Conservation (phyloP, 768 basidiomycete species). For the Termitomyces sp. region DNA sequence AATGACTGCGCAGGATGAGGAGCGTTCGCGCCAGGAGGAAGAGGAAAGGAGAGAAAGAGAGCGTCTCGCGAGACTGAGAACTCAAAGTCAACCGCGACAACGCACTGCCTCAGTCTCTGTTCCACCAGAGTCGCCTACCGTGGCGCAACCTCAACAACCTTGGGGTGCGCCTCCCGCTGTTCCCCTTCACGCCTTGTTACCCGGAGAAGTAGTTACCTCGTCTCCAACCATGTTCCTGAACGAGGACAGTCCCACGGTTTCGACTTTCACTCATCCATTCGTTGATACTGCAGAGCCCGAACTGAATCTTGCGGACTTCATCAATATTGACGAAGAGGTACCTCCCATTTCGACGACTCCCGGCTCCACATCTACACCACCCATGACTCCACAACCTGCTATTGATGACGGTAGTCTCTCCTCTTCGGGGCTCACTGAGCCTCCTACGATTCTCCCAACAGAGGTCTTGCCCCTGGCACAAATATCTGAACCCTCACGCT, state of each 20-base stretch:
- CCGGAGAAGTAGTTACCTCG: constrained; percentile 18
- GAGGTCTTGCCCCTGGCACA: constrained; percentile 45
- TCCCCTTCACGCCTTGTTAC: constrained; percentile 38
- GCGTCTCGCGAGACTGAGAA: constrained; percentile 54
- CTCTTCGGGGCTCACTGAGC: constrained; percentile 6
- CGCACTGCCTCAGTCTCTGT: constrained; percentile 54
- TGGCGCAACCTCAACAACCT: constrained; percentile 26
- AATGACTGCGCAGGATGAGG: constrained; percentile 37
- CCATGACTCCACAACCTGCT: constrained; percentile 5
- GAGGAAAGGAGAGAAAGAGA: constrained; percentile 70
- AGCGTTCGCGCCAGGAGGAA: constrained; percentile 58
- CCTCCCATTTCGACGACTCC: constrained; percentile 26
- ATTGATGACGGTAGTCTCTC: constrained; percentile 15
- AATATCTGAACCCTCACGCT: constrained; percentile 38
- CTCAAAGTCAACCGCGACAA: constrained; percentile 37
- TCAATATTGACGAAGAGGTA: constrained; percentile 69
- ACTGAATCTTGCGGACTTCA: constrained; percentile 68
- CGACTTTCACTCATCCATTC: constrained; percentile 15
- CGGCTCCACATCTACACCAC: constrained; percentile 2
- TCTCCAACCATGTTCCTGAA: constrained; percentile 23
- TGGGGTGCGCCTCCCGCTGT: constrained; percentile 65
- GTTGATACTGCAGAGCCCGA: constrained; percentile 52
- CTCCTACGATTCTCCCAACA: constrained; percentile 22
- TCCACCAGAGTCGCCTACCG: constrained; percentile 67
- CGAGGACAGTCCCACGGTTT: constrained; percentile 4